Evolutionary conservation across 208 protist genomes (phyloP).

Genomic region (Wallacemonas sp.): DNA sequence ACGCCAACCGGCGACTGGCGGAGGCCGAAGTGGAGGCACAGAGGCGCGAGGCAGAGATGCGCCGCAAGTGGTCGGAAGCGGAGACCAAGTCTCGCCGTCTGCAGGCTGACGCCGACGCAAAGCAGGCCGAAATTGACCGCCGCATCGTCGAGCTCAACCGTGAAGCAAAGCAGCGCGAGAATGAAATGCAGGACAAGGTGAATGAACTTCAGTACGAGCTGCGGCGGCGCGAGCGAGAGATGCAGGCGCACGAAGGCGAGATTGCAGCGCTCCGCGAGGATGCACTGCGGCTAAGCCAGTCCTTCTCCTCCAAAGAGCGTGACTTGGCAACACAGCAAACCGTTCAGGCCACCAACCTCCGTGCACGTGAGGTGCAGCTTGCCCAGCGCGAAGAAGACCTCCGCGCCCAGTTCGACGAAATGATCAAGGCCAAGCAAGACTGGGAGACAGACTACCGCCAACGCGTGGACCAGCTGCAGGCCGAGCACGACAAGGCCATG

Average conservation of each 20-base stretch:
- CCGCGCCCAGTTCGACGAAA: slow-evolving; percentile 24
- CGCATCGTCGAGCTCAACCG: slow-evolving; percentile 50
- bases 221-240: slow-evolving; percentile 39
- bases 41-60: slow-evolving; percentile 45
- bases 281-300: slow-evolving; percentile 25
- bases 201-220: slow-evolving; percentile 44
- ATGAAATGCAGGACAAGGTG: slow-evolving; percentile 44
- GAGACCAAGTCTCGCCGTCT: slow-evolving; percentile 44
- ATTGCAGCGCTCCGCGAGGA: slow-evolving; percentile 40
- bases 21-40: slow-evolving; percentile 41
- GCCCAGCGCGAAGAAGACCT: slow-evolving; percentile 41
- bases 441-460: slow-evolving; percentile 24
- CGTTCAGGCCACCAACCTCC: slow-evolving; percentile 27
- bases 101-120: slow-evolving; percentile 44
- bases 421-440: slow-evolving; percentile 21
- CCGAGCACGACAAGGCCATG: slow-evolving; percentile 18
- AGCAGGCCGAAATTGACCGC: slow-evolving; percentile 56
- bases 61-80: slow-evolving; percentile 43
- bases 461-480: slow-evolving; percentile 18
- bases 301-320: slow-evolving; percentile 28
- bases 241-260: slow-evolving; percentile 36
- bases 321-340: slow-evolving; percentile 33
- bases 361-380: slow-evolving; percentile 41
- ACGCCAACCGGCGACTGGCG: slow-evolving; percentile 43
- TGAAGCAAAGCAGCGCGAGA: slow-evolving; percentile 35